phyloP scores from a whole-genome alignment of 2,329 filamentous ascomycete species.

The Chrysoporthe cubensis region DNA sequence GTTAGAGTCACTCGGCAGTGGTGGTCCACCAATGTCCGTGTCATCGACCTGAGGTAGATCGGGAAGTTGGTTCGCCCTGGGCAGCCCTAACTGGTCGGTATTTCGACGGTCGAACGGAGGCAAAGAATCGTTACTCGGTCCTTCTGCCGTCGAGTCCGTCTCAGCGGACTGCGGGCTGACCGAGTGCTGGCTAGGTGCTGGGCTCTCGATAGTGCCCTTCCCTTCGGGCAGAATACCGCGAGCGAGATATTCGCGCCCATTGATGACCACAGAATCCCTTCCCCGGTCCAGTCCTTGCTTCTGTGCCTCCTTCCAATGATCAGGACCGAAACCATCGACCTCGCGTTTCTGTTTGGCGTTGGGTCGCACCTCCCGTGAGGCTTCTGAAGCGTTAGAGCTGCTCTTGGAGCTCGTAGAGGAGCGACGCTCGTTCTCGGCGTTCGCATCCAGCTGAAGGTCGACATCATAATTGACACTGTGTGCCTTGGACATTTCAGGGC shows the following conservation, averaged over 20 bases:
- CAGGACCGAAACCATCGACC: constrained; percentile 75
- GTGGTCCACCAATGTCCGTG: constrained; percentile 79
- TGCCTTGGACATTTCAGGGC: constrained; percentile 40
- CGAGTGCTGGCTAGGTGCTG: constrained; percentile 33
- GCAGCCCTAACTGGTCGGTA: constrained; percentile 70
- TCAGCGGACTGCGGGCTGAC: constrained; percentile 33
- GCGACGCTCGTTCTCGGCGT: constrained; percentile 37
- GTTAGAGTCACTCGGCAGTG: constrained; percentile 58
- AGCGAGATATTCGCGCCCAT: constrained; percentile 73
- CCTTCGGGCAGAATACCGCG: constrained; percentile 67
- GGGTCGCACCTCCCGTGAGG: constrained; percentile 46
- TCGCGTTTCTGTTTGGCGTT: constrained; percentile 72
- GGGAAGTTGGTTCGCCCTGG: constrained; percentile 70
- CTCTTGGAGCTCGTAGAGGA: constrained; percentile 41
- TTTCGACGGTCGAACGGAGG: constrained; percentile 62
- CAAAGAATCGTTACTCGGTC: constrained; percentile 46
- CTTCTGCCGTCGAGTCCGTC: constrained; percentile 45
- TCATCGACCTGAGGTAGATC: constrained; percentile 74
- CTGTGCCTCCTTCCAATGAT: constrained; percentile 73
- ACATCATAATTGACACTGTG: constrained; percentile 80
- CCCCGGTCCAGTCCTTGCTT: constrained; percentile 63
- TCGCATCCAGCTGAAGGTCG: constrained; percentile 49
- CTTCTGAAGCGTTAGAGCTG: constrained; percentile 50
- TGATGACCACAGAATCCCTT: constrained; percentile 72
- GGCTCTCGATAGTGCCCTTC: constrained; percentile 59